Conservation (phyloP, 306 rosid species). For the Castanopsis chinensis region DNA sequence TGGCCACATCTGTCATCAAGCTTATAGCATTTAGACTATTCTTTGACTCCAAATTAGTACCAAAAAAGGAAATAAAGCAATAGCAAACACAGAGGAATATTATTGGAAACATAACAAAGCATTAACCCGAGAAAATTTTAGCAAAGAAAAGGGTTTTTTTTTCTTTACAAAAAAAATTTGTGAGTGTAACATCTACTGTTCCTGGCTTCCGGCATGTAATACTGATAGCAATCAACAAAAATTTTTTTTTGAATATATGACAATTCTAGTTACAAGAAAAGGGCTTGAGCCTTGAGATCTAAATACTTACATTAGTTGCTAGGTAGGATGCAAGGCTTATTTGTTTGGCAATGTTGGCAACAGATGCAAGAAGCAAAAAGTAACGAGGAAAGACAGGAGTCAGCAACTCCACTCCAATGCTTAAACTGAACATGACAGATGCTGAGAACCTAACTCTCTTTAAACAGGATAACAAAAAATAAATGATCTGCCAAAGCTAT, state of each 20-base stretch:
- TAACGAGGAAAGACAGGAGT: slow-evolving; percentile 70
- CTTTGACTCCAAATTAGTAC: no score
- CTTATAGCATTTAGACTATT: no score
- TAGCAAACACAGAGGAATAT: no score
- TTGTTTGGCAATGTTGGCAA: slow-evolving; percentile 89
- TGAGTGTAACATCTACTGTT: not conserved
- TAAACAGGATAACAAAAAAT: slow-evolving; percentile 22
- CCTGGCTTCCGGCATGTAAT: not conserved
- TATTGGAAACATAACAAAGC: not conserved
- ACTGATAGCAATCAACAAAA: not conserved
- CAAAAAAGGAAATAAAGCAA: no score
- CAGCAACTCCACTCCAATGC: slow-evolving; percentile 86
- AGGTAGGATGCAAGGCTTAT: slow-evolving; percentile 85
- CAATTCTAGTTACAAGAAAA: not conserved
- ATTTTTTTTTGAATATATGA: not conserved
- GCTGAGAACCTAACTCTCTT: slow-evolving; percentile 89
- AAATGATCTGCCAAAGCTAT: slow-evolving; percentile 8
- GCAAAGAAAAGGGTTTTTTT: not conserved
- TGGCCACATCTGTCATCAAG: not conserved
- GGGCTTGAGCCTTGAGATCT: not conserved
- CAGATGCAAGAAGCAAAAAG: slow-evolving; percentile 83
- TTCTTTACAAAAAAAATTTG: not conserved
- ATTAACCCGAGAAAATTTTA: not conserved
- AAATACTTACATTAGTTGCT: slow-evolving; percentile 71
- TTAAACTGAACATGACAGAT: slow-evolving; percentile 62